Percentiles rank a stretch among this genome's conserved stretches.
Conservation (phyloP, 2,329 filamentous ascomycete genomes). For the Fusarium solani-melongenae region DNA sequence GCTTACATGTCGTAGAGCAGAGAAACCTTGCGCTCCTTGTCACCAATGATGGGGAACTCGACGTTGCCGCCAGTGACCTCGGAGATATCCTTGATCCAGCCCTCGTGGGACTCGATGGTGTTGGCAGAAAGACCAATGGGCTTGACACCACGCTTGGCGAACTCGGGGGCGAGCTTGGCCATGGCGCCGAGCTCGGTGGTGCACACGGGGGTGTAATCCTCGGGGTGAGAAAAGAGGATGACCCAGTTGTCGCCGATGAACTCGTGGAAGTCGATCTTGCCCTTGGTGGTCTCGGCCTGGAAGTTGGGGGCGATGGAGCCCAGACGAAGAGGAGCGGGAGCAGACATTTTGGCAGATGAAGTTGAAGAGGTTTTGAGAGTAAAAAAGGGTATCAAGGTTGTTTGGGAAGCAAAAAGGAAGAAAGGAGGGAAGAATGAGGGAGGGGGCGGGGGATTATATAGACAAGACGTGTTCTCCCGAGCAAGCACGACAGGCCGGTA, state of each 20-base stretch:
- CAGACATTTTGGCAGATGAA: constrained; percentile 41
- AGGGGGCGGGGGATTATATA: constrained; percentile 33
- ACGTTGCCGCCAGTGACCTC: constrained; percentile 79
- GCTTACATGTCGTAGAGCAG: constrained; percentile 81
- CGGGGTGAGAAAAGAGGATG: constrained; percentile 86
- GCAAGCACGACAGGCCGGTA: not conserved
- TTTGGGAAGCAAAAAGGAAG: not conserved
- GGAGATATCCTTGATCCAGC: constrained; percentile 91
- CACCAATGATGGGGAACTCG: constrained; percentile 83
- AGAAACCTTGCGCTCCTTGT: constrained; percentile 81
- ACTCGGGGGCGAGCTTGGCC: constrained; percentile 88
- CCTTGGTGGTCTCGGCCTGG: constrained; percentile 81
- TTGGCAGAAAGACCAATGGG: constrained; percentile 92
- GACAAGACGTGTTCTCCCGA: not conserved
- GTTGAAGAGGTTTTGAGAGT: not conserved
- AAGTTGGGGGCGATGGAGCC: constrained; percentile 82
- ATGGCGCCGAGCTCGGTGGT: constrained; percentile 96
- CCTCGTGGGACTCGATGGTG: constrained; percentile 82
- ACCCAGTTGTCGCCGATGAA: constrained; percentile 84
- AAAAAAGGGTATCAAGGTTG: not conserved
- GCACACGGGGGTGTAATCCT: constrained; percentile 95
- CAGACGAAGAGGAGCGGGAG: constrained; percentile 64
- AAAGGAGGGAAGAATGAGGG: not conserved
- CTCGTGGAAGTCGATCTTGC: constrained; percentile 84
- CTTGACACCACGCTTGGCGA: constrained; percentile 87